phyloP scores from a whole-genome alignment of 2,329 filamentous ascomycete genomes.

The Sporothrix pallida region DNA sequence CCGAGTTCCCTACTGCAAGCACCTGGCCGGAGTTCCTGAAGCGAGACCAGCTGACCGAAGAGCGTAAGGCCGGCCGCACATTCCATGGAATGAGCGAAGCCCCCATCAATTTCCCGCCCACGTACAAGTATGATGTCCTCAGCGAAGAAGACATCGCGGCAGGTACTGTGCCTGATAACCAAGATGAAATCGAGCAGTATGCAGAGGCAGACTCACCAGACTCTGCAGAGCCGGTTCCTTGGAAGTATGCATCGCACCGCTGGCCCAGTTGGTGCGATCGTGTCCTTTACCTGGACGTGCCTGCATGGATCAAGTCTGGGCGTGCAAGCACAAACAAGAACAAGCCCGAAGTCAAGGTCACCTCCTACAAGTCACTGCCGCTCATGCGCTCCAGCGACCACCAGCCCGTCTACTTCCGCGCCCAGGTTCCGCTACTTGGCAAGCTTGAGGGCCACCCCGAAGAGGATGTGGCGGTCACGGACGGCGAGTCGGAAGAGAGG shows the following conservation, averaged over 20 bases:
- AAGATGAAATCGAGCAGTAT: constrained; percentile 38
- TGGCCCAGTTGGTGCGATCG: constrained; percentile 95
- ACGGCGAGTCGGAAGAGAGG: not conserved
- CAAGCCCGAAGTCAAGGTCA: constrained; percentile 52
- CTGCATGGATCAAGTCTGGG: constrained; percentile 53
- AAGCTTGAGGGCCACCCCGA: constrained; percentile 1
- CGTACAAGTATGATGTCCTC: constrained; percentile 81
- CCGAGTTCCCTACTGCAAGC: constrained; percentile 66
- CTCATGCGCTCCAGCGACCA: constrained; percentile 87
- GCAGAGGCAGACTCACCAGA: constrained; percentile 29
- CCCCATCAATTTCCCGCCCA: constrained; percentile 80
- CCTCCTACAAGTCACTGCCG: constrained; percentile 76
- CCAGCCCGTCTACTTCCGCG: constrained; percentile 76
- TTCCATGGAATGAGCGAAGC: constrained; percentile 80
- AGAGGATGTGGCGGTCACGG: constrained; percentile 2
- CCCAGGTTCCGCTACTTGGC: constrained; percentile 66
- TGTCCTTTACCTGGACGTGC: constrained; percentile 75
- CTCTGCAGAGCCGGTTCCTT: constrained; percentile 52
- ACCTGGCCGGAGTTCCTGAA: constrained; percentile 72
- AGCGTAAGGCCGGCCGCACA: constrained; percentile 70
- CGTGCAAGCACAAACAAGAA: not conserved
- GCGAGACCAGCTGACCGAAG: constrained; percentile 78
- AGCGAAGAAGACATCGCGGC: constrained; percentile 39
- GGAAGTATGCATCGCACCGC: constrained; percentile 79
- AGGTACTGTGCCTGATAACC: constrained; percentile 43